Percentiles rank a stretch among this genome's conserved stretches.
Evolutionary conservation across 1,284 basidiomycete species (phyloP).

Genomic region (Malassezia arunalokei): DNA sequence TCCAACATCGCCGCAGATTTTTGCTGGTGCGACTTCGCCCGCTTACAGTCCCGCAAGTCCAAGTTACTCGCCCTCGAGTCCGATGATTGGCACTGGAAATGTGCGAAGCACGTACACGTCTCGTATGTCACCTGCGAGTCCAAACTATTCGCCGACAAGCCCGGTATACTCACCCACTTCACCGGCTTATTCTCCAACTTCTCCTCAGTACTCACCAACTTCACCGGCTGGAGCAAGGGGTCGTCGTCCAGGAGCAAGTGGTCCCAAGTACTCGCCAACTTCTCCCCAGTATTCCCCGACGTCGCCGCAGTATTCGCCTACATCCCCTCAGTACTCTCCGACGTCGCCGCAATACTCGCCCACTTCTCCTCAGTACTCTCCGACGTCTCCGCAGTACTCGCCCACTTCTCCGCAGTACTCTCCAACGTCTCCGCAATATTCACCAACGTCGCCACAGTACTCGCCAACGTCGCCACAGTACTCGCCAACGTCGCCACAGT

Average conservation of each 20-base stretch:
- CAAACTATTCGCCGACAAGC: constrained; percentile 16
- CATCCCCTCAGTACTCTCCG: constrained; percentile 52
- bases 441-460: constrained; percentile 32
- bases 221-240: constrained; percentile 40
- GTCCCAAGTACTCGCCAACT: constrained; percentile 36
- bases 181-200: constrained; percentile 38
- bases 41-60: constrained; percentile 52
- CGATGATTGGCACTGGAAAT: constrained; percentile 11
- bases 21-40: constrained; percentile 49
- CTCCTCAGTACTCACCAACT: constrained; percentile 45
- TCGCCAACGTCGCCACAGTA: constrained; percentile 62
- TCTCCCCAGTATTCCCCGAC: constrained; percentile 39
- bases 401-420: constrained; percentile 40
- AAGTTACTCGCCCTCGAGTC: constrained; percentile 35
- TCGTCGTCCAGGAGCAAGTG: constrained; percentile 51
- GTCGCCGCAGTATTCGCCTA: constrained; percentile 55
- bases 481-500: constrained; percentile 45
- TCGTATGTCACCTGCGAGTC: constrained; percentile 38
- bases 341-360: constrained; percentile 44
- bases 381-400: constrained; percentile 42
- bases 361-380: constrained; percentile 37
- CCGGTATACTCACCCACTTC: constrained; percentile 19
- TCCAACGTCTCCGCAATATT: constrained; percentile 38
- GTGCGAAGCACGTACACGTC: constrained; percentile 51
- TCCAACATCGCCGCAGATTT: constrained; percentile 55